Conservation (phyloP, 208 protist genomes). For the Trypanosoma vivax region DNA sequence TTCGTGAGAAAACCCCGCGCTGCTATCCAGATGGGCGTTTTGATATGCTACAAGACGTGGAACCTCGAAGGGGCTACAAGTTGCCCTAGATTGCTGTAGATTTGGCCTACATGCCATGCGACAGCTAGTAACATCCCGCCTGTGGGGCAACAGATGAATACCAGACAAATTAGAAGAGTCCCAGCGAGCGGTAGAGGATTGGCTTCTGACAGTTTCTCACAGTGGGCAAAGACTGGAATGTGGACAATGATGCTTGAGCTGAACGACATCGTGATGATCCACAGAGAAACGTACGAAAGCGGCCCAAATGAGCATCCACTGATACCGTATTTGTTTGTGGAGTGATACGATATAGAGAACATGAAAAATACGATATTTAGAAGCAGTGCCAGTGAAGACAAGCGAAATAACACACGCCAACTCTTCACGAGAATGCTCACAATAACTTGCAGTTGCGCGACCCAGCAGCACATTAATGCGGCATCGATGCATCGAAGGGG, state of each 20-base stretch:
- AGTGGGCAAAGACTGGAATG: slow-evolving; percentile 71
- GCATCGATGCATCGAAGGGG: slow-evolving; percentile 32
- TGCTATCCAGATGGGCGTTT: too few species aligned
- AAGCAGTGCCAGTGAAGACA: slow-evolving; percentile 49
- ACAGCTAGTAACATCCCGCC: slow-evolving; percentile 36
- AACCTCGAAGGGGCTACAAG: slow-evolving; percentile 10
- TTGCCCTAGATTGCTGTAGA: slow-evolving; percentile 44
- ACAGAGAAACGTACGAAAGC: slow-evolving; percentile 75
- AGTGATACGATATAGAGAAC: slow-evolving; percentile 40
- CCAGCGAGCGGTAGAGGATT: slow-evolving; percentile 45
- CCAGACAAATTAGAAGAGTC: slow-evolving; percentile 55
- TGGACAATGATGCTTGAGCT: slow-evolving; percentile 75
- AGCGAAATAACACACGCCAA: slow-evolving; percentile 56
- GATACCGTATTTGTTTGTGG: slow-evolving; percentile 17
- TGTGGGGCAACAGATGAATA: slow-evolving; percentile 45
- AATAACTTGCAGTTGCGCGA: slow-evolving; percentile 55
- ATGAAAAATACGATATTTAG: slow-evolving; percentile 55
- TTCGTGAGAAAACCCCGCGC: too few species aligned
- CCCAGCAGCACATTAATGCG: slow-evolving; percentile 52
- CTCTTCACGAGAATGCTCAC: slow-evolving; percentile 30
- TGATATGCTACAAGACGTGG: neutral
- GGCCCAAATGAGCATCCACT: slow-evolving; percentile 46
- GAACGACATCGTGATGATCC: slow-evolving; percentile 69
- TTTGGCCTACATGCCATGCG: slow-evolving; percentile 53
- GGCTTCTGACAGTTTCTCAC: slow-evolving; percentile 28